Base-by-base conservation (phyloP, 768 basidiomycete genomes). In the Xerocomus brunneocitrinus region DNA sequence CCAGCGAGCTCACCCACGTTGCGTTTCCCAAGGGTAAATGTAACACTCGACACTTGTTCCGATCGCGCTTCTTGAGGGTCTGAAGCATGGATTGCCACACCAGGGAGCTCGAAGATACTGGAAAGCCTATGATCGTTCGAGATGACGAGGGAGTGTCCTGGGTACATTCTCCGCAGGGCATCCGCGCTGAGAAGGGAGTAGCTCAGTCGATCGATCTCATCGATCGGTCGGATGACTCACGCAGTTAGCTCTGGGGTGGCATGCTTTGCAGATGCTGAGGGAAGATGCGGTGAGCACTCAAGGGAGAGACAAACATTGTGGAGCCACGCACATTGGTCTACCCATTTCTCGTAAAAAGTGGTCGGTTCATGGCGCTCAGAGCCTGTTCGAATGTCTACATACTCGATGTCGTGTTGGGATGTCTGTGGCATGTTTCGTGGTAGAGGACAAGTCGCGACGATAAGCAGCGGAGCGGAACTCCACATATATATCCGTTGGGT, bases 101-200 rank as follows among this genome's bases (percentile, higher is more conserved):
- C 78, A 39, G 87, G 86, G 56, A 79, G 80, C 19, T 62, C 63
- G 8, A 86, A 65, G 43, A 86, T 56, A 53, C 77, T 71, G 54
- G 77, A 68, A 56, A 84, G 62, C 28, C 70, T 63, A 47, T 55
- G 67, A 52, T 83, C 81, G 7, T 68, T 61, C 3, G 84, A 79
- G 54, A 78, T 67, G 8, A 87, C 76, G 27, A 88, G 59, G 27
- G 83, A 81, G 60, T 85, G 75, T 9, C 79, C 76, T 6, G 87
- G 84, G 63, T 88, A 83, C 14, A 85, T 52, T 58, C 73, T 77
- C 35, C 75, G 79, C 36, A 90, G 72, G 36, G 74, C 69, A 54
- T 82, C 73, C 63, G 60, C 78, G 69, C 69, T 68, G 56, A 47
- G 42, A 14, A 31, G 45, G 48, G 13, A 25, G n/a, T 38, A 24